Percentiles rank a stretch among this genome's conserved stretches.
phyloP scores from a whole-genome alignment of 2,329 filamentous ascomycete species.

The Macrophomina pseudophaseolina region DNA sequence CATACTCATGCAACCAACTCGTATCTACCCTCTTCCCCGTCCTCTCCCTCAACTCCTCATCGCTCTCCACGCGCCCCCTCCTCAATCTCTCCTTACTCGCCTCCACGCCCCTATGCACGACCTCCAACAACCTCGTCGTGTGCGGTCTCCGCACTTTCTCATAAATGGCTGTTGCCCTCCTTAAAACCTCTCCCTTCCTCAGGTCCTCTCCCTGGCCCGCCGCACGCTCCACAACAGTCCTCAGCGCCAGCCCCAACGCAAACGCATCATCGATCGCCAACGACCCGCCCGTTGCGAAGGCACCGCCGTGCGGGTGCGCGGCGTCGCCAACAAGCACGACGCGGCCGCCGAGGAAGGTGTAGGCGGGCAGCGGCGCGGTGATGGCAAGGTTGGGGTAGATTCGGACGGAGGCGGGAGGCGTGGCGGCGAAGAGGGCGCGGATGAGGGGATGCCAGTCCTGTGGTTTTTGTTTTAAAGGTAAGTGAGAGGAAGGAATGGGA shows the following conservation, averaged over 20 bases:
- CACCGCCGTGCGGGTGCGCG: slow-evolving; percentile 47
- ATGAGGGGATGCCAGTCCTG: slow-evolving; percentile 45
- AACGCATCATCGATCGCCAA: slow-evolving; percentile 49
- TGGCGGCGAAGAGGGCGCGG: slow-evolving; percentile 38
- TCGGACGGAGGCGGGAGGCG: slow-evolving; percentile 38
- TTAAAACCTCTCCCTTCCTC: slow-evolving; percentile 1
- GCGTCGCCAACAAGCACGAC: slow-evolving; percentile 46
- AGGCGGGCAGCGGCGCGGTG: slow-evolving; percentile 35
- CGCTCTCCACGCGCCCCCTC: neutral
- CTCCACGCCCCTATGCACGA: slow-evolving; percentile 33
- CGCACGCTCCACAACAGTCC: too few relatives aligned
- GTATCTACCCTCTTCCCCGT: slow-evolving; percentile 32
- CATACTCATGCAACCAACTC: slow-evolving; percentile 38
- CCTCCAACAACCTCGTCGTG: slow-evolving; percentile 37
- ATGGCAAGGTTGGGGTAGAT: slow-evolving; percentile 45
- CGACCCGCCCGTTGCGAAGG: slow-evolving; percentile 46
- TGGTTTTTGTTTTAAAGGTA: neutral
- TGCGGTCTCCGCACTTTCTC: slow-evolving; percentile 43
- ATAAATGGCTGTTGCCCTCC: slow-evolving; percentile 39
- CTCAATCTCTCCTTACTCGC: slow-evolving; percentile 28
- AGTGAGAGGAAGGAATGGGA: neutral
- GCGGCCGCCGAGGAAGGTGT: slow-evolving; percentile 36
- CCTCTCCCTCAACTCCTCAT: slow-evolving; percentile 31
- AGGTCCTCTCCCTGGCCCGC: too few relatives aligned
- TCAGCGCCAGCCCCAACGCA: slow-evolving; percentile 29